A percentile compares a stretch with the other conserved stretches of the same genome.
Conservation (phyloP, 305 asterid species). For the Coffea humblotiana region DNA sequence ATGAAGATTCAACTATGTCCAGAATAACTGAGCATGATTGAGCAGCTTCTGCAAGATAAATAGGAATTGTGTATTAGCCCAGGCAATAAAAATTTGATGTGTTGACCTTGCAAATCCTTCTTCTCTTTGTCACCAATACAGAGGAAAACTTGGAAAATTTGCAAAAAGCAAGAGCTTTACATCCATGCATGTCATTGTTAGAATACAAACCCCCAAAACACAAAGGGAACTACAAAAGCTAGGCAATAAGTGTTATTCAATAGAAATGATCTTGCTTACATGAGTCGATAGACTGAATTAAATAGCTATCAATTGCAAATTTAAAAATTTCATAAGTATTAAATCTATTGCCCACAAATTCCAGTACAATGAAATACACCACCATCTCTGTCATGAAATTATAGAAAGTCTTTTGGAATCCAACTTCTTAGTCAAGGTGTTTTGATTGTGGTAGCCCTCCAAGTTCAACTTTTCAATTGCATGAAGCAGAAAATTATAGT, state of each 20-base stretch:
- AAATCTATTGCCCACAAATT: background rate
- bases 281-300: background rate
- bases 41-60: constrained; percentile 90
- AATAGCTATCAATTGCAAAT: background rate
- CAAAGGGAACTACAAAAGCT: background rate
- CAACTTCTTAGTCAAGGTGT: background rate
- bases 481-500: background rate
- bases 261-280: background rate
- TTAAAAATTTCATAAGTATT: background rate
- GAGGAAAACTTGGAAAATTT: background rate
- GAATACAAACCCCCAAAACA: background rate
- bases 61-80: constrained; percentile 37
- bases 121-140: background rate
- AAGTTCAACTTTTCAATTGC: background rate
- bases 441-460: background rate
- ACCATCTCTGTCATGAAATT: background rate
- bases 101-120: constrained; percentile 10
- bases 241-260: background rate
- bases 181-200: background rate
- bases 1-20: constrained; percentile 89
- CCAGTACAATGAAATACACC: background rate
- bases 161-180: background rate
- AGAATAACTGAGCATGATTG: constrained; percentile 87
- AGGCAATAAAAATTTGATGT: background rate
- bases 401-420: background rate